Base-by-base conservation (phyloP, 129 eudicot genomes). In the Scalesia atractyloides region DNA sequence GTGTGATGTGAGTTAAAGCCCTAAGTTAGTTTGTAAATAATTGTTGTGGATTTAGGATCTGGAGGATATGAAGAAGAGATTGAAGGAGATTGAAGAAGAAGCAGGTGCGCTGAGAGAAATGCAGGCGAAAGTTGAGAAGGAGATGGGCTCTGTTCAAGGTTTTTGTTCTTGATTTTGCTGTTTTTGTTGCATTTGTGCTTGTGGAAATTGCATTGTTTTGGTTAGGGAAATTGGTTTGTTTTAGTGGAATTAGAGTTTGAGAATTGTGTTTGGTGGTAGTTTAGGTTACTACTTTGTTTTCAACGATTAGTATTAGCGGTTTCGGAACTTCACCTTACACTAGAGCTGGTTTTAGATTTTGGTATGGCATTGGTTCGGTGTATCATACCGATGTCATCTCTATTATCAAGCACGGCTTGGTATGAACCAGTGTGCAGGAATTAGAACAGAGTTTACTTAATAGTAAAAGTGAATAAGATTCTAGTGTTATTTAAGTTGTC, bases 91-190 rank as follows among this genome's bases (percentile, higher is more conserved):
- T 70, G 88, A 88, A 70, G 95, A 88, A 52, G 95, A 88, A 88
- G 90, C 95, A 15, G 95, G 90, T 8, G 95, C 95, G 20, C 90
- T 88, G 49, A 85, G 95, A 1, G 95, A 88, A 80, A 88, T 88
- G 90, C 90, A 88, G 78, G 86, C 90, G 10, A 88, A 88, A 77
- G 90, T 88, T 39, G 88, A 88, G 85, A 83, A 82, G 72, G 95
- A 88, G 73, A 88, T 82, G 90, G 90, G 86, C 24, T 73, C 83
- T 0, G 84, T 64, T 77, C 90, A 82, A 88, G 90, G 95, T 87
- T 36, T 73, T 73, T 43, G 54, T 66, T 53, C 51, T 26, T 8
- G 19, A 16, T 60, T 44, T 46, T 49, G 24, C 9, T 49, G 12
- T 48, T 16, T 9, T 20, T 10, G 9, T 4, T 57, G 34, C 56